Evolutionary conservation across 2,329 filamentous ascomycete species (phyloP).

Genomic region (Exophiala lecanii-corni): DNA sequence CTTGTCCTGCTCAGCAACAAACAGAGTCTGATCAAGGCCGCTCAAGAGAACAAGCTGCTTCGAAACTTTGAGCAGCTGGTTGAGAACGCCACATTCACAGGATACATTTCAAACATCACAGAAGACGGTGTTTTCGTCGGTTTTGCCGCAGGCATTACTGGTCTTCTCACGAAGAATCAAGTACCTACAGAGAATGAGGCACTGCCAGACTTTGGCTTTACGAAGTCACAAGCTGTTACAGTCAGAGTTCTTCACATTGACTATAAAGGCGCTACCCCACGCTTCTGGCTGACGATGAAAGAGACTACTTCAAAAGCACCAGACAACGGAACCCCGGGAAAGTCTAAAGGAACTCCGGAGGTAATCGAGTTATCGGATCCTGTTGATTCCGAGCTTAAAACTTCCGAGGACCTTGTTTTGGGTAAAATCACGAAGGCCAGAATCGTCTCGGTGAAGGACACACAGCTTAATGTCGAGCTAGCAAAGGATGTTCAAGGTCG

Average conservation of each 20-base stretch:
- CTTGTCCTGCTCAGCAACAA: constrained; percentile 77
- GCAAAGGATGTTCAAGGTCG: constrained; percentile 88
- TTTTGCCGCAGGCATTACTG: constrained; percentile 72
- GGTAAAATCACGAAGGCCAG: constrained; percentile 72
- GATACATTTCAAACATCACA: constrained; percentile 82
- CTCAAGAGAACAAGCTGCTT: constrained; percentile 68
- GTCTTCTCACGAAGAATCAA: constrained; percentile 73
- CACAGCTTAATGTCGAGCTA: constrained; percentile 85
- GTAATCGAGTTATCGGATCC: constrained; percentile 48
- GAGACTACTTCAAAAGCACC: constrained; percentile 43
- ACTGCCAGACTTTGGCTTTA: constrained; percentile 71
- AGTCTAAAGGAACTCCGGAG: constrained; percentile 33
- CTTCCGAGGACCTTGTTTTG: constrained; percentile 67
- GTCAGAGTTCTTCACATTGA: constrained; percentile 71
- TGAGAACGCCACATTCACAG: constrained; percentile 63
- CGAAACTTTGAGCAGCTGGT: constrained; percentile 66
- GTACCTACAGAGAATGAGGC: constrained; percentile 65
- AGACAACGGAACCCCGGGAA: constrained; percentile 27
- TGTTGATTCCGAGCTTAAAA: constrained; percentile 60
- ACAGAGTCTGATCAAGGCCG: constrained; percentile 71
- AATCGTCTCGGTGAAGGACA: constrained; percentile 80
- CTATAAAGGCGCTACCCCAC: constrained; percentile 51
- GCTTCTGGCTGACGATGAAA: constrained; percentile 63
- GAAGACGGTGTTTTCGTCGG: constrained; percentile 80
- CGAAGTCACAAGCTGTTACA: constrained; percentile 69